These are phyloP conservation scores for Kregervanrija delftensis DNA, from an alignment of 805 yeast species.

Conservation along the genomic window DNA sequence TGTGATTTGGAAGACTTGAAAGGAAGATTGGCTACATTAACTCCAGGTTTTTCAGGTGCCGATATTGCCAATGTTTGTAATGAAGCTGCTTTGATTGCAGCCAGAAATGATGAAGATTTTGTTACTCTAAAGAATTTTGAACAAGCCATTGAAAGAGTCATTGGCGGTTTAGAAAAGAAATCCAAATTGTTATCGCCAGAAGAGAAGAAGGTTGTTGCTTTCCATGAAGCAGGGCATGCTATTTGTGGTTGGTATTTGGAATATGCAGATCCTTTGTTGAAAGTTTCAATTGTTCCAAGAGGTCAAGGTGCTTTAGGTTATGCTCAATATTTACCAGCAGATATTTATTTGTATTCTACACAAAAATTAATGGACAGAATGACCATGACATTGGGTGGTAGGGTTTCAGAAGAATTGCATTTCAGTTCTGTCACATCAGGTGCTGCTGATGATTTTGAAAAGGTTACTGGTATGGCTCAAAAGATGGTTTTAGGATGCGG, in stretches of 20 bases:
- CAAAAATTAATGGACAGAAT: constrained; percentile 76
- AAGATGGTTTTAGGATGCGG: constrained; percentile 86
- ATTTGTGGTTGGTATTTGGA: constrained; percentile 89
- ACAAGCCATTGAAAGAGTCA: constrained; percentile 87
- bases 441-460: constrained; percentile 88
- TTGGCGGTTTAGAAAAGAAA: constrained; percentile 90
- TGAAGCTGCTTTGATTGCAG: constrained; percentile 92
- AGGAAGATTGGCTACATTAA: constrained; percentile 82
- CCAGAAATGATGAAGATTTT: constrained; percentile 57
- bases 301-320: constrained; percentile 96
- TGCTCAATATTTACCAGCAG: constrained; percentile 91
- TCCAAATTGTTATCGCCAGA: constrained; percentile 71
- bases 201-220: constrained; percentile 82
- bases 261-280: constrained; percentile 84
- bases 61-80: constrained; percentile 93
- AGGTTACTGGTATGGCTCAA: constrained; percentile 82
- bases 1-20: constrained; percentile 53
- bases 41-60: constrained; percentile 96
- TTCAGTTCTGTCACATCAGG: constrained; percentile 86
- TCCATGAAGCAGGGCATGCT: constrained; percentile 97
- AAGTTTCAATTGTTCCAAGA: constrained; percentile 91
- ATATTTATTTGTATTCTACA: constrained; percentile 68
- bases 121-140: constrained; percentile 76
- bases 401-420: constrained; percentile 87
- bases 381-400: constrained; percentile 92